Conservation (phyloP, 1,284 basidiomycete species). For the Moesziomyces globuligerus region DNA sequence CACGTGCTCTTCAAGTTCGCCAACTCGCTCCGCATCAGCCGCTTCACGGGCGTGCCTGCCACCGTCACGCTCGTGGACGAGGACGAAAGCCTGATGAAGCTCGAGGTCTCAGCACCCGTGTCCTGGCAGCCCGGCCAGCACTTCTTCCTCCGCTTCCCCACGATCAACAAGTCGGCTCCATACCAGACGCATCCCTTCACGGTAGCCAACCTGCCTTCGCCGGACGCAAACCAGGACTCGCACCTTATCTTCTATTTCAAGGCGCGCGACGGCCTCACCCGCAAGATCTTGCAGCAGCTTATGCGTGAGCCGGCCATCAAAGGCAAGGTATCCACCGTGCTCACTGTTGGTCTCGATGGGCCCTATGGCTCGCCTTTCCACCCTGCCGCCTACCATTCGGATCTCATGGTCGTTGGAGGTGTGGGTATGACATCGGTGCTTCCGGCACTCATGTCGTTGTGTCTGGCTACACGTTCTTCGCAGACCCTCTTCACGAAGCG, state of each 20-base stretch:
- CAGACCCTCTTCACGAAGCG: constrained; percentile 7
- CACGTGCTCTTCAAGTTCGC: constrained; percentile 48
- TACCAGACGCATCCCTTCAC: constrained; percentile 61
- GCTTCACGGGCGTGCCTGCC: constrained; percentile 25
- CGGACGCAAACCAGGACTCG: constrained; percentile 21
- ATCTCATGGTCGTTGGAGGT: constrained; percentile 48
- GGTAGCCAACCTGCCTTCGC: constrained; percentile 50
- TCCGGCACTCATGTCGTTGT: constrained; percentile 37
- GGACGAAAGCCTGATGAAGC: constrained; percentile 32
- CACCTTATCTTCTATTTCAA: constrained; percentile 48
- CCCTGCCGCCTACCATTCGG: constrained; percentile 28
- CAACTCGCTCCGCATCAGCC: constrained; percentile 24
- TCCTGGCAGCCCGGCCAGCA: constrained; percentile 59
- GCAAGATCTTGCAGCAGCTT: constrained; percentile 21
- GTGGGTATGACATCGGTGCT: constrained; percentile 49
- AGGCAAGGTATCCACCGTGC: constrained; percentile 9
- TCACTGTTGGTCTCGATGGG: constrained; percentile 45
- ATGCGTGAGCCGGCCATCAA: constrained; percentile 12
- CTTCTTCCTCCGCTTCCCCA: constrained; percentile 60
- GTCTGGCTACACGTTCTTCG: constrained; percentile 12
- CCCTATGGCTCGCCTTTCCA: constrained; percentile 51
- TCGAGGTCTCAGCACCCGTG: constrained; percentile 43
- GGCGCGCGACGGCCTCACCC: constrained; percentile 42
- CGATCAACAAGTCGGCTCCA: constrained; percentile 27
- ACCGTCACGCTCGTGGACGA: constrained; percentile 28